Evolutionary conservation across 768 basidiomycete genomes (phyloP).

Genomic region (Lactarius evosmus): DNA sequence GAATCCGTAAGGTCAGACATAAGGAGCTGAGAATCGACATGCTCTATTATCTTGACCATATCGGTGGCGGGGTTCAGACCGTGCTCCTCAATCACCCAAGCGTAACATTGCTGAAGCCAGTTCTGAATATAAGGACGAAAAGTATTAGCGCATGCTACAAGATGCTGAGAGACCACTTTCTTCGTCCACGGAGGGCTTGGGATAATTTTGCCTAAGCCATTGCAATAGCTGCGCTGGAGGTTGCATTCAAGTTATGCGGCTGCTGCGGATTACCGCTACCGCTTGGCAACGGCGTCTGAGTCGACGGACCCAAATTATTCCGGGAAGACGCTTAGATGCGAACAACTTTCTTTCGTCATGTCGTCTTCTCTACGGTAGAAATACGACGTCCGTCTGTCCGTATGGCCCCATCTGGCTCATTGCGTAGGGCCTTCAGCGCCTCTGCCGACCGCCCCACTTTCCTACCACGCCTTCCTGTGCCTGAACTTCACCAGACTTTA

Average conservation of each 20-base stretch:
- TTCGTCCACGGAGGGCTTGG: constrained; percentile 60
- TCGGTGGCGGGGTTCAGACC: constrained; percentile 45
- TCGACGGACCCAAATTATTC: neutral
- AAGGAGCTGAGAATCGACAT: constrained; percentile 64
- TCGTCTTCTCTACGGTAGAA: neutral
- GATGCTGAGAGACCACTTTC: constrained; percentile 37
- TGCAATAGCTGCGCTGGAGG: constrained; percentile 38
- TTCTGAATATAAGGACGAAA: constrained; percentile 53
- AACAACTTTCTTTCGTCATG: constrained; percentile 11
- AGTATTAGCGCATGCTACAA: neutral
- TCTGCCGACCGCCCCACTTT: constrained; percentile 2
- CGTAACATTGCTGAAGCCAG: constrained; percentile 73
- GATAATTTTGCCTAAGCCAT: constrained; percentile 58
- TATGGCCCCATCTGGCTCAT: constrained; percentile 10
- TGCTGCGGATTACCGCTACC: neutral
- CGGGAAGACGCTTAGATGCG: neutral
- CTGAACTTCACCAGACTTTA: constrained; percentile 69
- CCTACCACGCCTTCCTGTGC: constrained; percentile 78
- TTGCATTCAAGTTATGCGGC: constrained; percentile 29
- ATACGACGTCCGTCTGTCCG: neutral
- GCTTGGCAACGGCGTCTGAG: no score
- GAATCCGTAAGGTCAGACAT: constrained; percentile 72
- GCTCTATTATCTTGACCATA: constrained; percentile 50
- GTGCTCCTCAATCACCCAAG: constrained; percentile 54
- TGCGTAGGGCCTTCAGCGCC: neutral